phyloP scores from a whole-genome alignment of 345 rosid genomes.

The Eucalyptus leucophloia region DNA sequence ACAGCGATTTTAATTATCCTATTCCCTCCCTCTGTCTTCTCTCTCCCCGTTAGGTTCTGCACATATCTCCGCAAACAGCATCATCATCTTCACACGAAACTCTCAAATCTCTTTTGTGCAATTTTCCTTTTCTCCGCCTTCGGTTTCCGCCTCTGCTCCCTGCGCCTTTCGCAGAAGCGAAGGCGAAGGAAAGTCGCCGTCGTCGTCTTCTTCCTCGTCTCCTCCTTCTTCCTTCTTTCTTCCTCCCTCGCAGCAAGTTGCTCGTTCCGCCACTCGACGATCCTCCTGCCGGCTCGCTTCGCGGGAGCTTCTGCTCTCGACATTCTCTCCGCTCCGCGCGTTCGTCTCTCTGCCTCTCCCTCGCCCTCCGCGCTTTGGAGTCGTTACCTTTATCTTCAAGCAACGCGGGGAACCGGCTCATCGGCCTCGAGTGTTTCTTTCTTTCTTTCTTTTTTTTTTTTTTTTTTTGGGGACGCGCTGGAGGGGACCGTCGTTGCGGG shows the following conservation, averaged over 20 bases:
- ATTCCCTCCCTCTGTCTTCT: not conserved
- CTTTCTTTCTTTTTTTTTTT: too few species aligned
- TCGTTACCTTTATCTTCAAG: conserved; percentile 25
- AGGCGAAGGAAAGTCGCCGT: too few species aligned
- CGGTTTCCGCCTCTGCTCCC: not conserved
- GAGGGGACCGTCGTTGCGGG: not conserved
- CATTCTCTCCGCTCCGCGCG: not conserved
- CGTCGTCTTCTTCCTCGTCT: not conserved
- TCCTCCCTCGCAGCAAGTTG: not conserved
- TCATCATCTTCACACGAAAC: not conserved
- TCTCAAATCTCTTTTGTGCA: not conserved
- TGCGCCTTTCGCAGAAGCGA: not conserved
- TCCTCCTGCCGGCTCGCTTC: not conserved
- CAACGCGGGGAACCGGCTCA: conserved; percentile 12
- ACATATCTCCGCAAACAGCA: not conserved
- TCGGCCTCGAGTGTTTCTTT: not conserved
- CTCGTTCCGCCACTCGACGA: not conserved
- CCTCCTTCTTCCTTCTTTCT: not conserved
- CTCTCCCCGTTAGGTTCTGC: not conserved
- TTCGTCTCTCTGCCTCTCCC: not conserved
- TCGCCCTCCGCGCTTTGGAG: not conserved
- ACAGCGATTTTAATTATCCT: not conserved
- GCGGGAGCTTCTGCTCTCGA: not conserved
- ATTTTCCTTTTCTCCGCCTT: not conserved
- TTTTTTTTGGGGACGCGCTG: not conserved